These are phyloP conservation scores for Cafeteria roenbergensis DNA, from an alignment of 108 stramenopile species.

Conservation along the genomic window DNA sequence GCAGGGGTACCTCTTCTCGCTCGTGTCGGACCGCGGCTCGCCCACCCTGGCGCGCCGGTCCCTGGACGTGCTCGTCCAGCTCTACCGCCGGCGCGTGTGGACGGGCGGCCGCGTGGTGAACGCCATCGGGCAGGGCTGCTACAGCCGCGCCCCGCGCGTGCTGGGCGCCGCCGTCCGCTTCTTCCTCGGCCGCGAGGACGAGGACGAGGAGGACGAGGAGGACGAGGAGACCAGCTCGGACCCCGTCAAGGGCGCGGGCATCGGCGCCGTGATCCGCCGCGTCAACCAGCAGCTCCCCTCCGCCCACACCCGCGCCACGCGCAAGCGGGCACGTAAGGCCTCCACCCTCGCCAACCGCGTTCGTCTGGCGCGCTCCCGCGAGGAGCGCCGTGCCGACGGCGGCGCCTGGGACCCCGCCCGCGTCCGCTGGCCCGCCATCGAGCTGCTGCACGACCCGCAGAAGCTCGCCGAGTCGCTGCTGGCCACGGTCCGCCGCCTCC, in stretches of 20 bases:
- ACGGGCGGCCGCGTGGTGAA: slow-evolving; percentile 85
- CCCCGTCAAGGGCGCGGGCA: background rate
- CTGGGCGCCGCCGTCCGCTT: slow-evolving; percentile 68
- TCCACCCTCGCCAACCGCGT: slow-evolving; percentile 3
- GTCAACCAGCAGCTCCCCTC: slow-evolving; percentile 17
- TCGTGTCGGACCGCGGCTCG: slow-evolving; percentile 23
- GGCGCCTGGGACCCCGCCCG: background rate
- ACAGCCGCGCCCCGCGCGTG: slow-evolving; percentile 44
- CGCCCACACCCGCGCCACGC: slow-evolving; percentile 34
- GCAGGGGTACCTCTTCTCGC: slow-evolving; percentile 38
- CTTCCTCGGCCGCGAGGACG: slow-evolving; percentile 66
- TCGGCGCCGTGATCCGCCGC: background rate
- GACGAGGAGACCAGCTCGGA: slow-evolving; percentile 15
- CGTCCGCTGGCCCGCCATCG: slow-evolving; percentile 66
- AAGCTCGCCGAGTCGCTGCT: slow-evolving; percentile 70
- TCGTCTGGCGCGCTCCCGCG: background rate
- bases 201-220: slow-evolving; percentile 57
- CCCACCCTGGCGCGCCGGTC: slow-evolving; percentile 51
- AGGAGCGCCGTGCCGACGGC: background rate
- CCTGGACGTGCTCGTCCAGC: slow-evolving; percentile 73
- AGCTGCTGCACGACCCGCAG: slow-evolving; percentile 82
- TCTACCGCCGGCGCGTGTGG: slow-evolving; percentile 86
- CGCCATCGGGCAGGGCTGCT: slow-evolving; percentile 65
- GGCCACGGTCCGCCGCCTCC: slow-evolving; percentile 57
- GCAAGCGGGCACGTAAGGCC: slow-evolving; percentile 10